These are phyloP conservation scores for Botrytis fragariae DNA, from an alignment of 2,329 filamentous ascomycete species.

Conservation along the genomic window DNA sequence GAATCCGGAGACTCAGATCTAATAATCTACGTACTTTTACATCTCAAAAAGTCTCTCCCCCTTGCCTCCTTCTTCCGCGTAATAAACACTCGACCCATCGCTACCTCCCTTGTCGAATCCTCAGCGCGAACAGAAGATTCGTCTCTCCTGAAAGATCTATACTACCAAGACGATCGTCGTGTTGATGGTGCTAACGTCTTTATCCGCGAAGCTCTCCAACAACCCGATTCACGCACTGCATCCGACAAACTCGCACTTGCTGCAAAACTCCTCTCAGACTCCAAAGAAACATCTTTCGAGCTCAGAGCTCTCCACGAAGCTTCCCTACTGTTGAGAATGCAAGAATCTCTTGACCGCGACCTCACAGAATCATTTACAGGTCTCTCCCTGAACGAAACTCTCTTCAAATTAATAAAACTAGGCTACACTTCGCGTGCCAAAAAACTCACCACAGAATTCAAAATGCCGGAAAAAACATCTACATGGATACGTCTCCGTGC, in stretches of 20 bases:
- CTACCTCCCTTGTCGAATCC: slow-evolving; percentile 85
- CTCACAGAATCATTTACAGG: slow-evolving; percentile 73
- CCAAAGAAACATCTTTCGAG: slow-evolving; percentile 74
- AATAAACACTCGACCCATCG: slow-evolving; percentile 80
- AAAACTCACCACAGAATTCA: slow-evolving; percentile 89
- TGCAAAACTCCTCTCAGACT: slow-evolving; percentile 77
- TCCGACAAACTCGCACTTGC: slow-evolving; percentile 88
- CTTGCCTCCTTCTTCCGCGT: slow-evolving; percentile 89
- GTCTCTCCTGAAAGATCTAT: slow-evolving; percentile 86
- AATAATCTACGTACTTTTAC: slow-evolving; percentile 82
- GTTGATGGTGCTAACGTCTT: slow-evolving; percentile 86
- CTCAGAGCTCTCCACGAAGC: slow-evolving; percentile 76
- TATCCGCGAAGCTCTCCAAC: slow-evolving; percentile 75
- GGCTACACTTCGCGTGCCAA: slow-evolving; percentile 82
- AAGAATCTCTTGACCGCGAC: slow-evolving; percentile 84
- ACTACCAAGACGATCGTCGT: slow-evolving; percentile 93
- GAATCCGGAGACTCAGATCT: slow-evolving; percentile 94
- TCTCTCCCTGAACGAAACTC: slow-evolving; percentile 84
- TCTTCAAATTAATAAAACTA: slow-evolving; percentile 80
- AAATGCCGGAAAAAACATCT: slow-evolving; percentile 82
- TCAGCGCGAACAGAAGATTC: slow-evolving; percentile 74
- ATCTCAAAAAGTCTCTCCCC: slow-evolving; percentile 86
- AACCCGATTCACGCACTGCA: slow-evolving; percentile 66
- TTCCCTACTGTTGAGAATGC: slow-evolving; percentile 74
- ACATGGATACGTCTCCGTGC: slow-evolving; percentile 87